A percentile compares a stretch with the other conserved stretches of the same genome.
phyloP scores from a whole-genome alignment of 305 asterid species.

The Rubia balearica region DNA sequence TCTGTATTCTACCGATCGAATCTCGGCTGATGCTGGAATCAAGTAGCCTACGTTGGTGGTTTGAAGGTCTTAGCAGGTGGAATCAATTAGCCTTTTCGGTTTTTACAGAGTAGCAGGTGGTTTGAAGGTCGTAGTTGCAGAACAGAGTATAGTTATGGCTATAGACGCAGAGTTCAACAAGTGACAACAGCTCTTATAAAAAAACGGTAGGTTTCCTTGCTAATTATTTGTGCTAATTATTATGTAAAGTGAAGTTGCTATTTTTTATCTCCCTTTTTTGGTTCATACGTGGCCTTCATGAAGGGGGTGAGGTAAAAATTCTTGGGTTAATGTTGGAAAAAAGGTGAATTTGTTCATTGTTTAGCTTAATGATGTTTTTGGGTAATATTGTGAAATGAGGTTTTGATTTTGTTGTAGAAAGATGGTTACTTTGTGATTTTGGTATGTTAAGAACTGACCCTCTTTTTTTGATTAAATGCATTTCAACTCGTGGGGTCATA shows the following conservation, averaged over 20 bases:
- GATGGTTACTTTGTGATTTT: background rate
- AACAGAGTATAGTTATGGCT: too few relatives aligned
- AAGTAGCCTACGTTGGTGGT: too few relatives aligned
- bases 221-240: too few relatives aligned
- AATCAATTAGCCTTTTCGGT: too few relatives aligned
- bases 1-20: too few relatives aligned
- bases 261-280: background rate
- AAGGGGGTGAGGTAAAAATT: background rate
- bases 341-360: background rate
- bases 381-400: background rate
- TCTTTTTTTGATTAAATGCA: background rate
- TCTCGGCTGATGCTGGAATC: too few relatives aligned
- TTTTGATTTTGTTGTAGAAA: background rate
- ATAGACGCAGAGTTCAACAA: too few relatives aligned
- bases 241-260: conserved; percentile 14
- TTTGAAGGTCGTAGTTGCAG: too few relatives aligned
- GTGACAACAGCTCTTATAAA: too few relatives aligned
- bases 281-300: background rate
- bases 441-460: background rate
- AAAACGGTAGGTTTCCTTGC: too few relatives aligned
- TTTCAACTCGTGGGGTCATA: background rate
- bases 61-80: too few relatives aligned
- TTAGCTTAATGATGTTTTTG: background rate
- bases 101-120: too few relatives aligned
- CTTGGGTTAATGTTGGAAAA: background rate